Conservation (phyloP, 805 yeast species). For the Yamadazyma scolyti region DNA sequence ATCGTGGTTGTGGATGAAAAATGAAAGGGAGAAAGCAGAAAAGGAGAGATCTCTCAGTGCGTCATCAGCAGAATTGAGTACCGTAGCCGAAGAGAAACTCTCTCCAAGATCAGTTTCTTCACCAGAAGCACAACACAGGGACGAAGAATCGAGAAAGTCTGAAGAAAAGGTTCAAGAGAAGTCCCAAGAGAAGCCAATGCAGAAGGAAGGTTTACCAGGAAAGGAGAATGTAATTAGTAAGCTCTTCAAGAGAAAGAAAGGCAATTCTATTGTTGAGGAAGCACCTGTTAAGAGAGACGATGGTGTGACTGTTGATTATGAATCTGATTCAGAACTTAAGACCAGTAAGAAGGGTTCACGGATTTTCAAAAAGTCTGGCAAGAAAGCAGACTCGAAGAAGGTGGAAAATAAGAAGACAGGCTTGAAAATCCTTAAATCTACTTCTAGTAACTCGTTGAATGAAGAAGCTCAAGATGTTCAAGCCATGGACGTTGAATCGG, state of each 20-base stretch:
- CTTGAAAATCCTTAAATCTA: slow-evolving; percentile 8
- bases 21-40: slow-evolving; percentile 6
- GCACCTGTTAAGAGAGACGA: slow-evolving; percentile 1
- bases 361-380: slow-evolving; percentile 17
- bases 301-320: slow-evolving; percentile 25
- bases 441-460: slow-evolving; percentile 8
- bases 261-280: slow-evolving; percentile 11
- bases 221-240: slow-evolving; percentile 40
- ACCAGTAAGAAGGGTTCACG: slow-evolving; percentile 5
- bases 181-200: slow-evolving; percentile 7
- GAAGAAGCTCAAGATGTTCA: slow-evolving; percentile 8
- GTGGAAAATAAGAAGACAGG: slow-evolving; percentile 12
- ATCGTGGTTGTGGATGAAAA: slow-evolving; percentile 39
- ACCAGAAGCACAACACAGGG: slow-evolving; percentile 23
- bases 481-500: slow-evolving; percentile 7
- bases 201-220: slow-evolving; percentile 14
- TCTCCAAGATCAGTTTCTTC: slow-evolving; percentile 31
- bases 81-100: slow-evolving; percentile 16
- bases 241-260: slow-evolving; percentile 35
- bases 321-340: slow-evolving; percentile 15
- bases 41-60: slow-evolving; percentile 25
- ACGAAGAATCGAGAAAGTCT: not conserved
- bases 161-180: not conserved
- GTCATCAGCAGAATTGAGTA: slow-evolving; percentile 25
- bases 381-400: slow-evolving; percentile 14